Percentiles rank a stretch among this genome's conserved stretches.
These are phyloP conservation scores for Pseudocercospora eumusae DNA, from an alignment of 2,329 filamentous ascomycete species.

Conservation along the genomic window DNA sequence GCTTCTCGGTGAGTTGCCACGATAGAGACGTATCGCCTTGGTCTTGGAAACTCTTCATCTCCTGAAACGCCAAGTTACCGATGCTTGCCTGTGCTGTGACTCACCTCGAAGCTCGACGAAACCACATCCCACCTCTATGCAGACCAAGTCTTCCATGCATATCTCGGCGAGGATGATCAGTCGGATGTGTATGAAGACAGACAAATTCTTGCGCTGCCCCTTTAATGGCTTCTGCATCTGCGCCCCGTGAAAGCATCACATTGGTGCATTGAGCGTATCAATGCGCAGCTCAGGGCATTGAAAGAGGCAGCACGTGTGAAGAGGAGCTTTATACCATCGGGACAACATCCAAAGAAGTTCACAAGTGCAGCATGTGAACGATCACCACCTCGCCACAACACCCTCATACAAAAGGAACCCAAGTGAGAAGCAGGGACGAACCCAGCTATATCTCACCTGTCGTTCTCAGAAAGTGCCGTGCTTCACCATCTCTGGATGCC, in stretches of 20 bases:
- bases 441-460: slow-evolving; percentile 7
- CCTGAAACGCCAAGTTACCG: neutral
- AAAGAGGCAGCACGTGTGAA: neutral
- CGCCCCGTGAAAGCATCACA: neutral
- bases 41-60: neutral
- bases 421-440: neutral
- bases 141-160: neutral
- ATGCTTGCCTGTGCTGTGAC: neutral
- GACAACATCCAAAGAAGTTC: neutral
- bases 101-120: neutral
- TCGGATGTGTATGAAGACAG: neutral
- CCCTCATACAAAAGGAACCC: neutral
- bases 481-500: slow-evolving; percentile 1
- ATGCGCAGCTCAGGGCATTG: neutral
- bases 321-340: neutral
- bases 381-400: slow-evolving; percentile 9
- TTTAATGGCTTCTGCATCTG: neutral
- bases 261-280: neutral
- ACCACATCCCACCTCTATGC: neutral
- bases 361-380: slow-evolving; percentile 5
- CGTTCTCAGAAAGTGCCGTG: slow-evolving; percentile 2
- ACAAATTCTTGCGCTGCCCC: neutral
- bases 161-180: neutral
- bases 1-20: slow-evolving; percentile 39
- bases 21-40: slow-evolving; percentile 18